Conservation (phyloP, 1,284 basidiomycete genomes). For the Boletus hoseneyae region DNA sequence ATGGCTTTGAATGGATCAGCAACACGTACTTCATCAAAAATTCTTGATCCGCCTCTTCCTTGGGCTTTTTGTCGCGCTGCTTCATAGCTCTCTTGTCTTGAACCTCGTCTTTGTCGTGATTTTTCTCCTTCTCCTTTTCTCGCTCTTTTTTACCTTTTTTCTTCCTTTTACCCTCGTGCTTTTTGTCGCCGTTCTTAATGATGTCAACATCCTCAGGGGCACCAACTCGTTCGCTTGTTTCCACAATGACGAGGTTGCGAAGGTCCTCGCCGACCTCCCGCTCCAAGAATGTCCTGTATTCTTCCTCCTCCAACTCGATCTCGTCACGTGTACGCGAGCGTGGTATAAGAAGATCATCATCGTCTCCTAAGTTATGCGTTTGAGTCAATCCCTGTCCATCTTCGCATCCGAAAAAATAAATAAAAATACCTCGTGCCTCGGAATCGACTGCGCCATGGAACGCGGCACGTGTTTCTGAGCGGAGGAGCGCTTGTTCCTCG, state of each 20-base stretch:
- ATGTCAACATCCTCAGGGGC: slow-evolving; percentile 31
- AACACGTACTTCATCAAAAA: slow-evolving; percentile 84
- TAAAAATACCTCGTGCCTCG: slow-evolving; percentile 15
- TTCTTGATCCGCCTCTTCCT: slow-evolving; percentile 70
- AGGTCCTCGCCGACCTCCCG: slow-evolving; percentile 82
- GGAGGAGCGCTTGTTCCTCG: slow-evolving; percentile 75
- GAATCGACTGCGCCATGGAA: slow-evolving; percentile 56
- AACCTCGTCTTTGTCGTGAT: slow-evolving; percentile 28
- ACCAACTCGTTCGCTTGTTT: slow-evolving; percentile 18
- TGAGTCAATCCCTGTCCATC: neutral
- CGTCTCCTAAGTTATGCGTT: slow-evolving; percentile 27
- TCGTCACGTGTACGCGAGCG: slow-evolving; percentile 79
- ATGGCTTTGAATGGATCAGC: neutral
- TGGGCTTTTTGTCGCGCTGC: slow-evolving; percentile 38
- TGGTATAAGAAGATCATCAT: slow-evolving; percentile 65
- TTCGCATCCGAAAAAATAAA: neutral
- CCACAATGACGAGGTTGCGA: slow-evolving; percentile 50
- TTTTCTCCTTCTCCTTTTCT: slow-evolving; percentile 32
- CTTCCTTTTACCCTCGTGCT: slow-evolving; percentile 34
- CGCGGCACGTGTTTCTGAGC: slow-evolving; percentile 81
- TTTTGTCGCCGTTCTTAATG: slow-evolving; percentile 25
- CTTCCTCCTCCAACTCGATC: slow-evolving; percentile 68
- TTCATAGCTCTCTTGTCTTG: slow-evolving; percentile 32
- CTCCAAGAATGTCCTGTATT: slow-evolving; percentile 79
- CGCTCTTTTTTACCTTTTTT: slow-evolving; percentile 32